Conservation (phyloP, 2,329 filamentous ascomycete genomes). For the Fusarium sp. region DNA sequence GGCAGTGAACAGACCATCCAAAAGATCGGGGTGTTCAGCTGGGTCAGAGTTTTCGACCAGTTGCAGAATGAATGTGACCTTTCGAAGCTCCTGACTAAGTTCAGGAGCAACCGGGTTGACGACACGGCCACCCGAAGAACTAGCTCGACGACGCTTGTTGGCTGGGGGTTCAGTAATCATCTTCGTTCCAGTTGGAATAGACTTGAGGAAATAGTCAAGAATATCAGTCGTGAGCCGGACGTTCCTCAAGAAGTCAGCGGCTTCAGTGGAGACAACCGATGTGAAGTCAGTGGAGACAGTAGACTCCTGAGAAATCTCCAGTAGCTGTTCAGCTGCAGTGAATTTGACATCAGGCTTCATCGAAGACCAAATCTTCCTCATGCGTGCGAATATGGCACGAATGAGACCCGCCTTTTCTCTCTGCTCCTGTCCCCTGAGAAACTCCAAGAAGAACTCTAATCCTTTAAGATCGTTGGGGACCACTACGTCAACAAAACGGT, state of each 20-base stretch:
- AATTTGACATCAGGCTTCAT: conserved; percentile 73
- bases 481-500: conserved; percentile 62
- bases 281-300: conserved; percentile 48
- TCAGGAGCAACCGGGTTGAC: conserved; percentile 72
- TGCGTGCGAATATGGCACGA: conserved; percentile 72
- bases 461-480: conserved; percentile 65
- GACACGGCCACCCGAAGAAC: conserved; percentile 73
- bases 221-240: conserved; percentile 79
- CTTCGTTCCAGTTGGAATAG: conserved; percentile 77
- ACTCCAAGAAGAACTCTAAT: conserved; percentile 62
- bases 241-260: conserved; percentile 77
- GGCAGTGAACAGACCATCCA: conserved; percentile 82
- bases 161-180: conserved; percentile 77
- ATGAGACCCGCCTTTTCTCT: conserved; percentile 64
- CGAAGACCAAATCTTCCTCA: conserved; percentile 77
- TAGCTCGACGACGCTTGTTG: conserved; percentile 83
- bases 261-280: conserved; percentile 63
- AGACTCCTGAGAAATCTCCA: conserved; percentile 68
- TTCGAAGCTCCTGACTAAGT: conserved; percentile 74
- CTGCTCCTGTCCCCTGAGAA: conserved; percentile 56
- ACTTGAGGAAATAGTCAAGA: conserved; percentile 77
- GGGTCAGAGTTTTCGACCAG: conserved; percentile 85
- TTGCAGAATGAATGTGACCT: conserved; percentile 88
- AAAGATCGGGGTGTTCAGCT: conserved; percentile 78
- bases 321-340: conserved; percentile 69